Percentiles rank a stretch among this genome's conserved stretches.
These are phyloP conservation scores for Hypoxylon fragiforme DNA, from an alignment of 495 filamentous ascomycete species.

Conservation along the genomic window DNA sequence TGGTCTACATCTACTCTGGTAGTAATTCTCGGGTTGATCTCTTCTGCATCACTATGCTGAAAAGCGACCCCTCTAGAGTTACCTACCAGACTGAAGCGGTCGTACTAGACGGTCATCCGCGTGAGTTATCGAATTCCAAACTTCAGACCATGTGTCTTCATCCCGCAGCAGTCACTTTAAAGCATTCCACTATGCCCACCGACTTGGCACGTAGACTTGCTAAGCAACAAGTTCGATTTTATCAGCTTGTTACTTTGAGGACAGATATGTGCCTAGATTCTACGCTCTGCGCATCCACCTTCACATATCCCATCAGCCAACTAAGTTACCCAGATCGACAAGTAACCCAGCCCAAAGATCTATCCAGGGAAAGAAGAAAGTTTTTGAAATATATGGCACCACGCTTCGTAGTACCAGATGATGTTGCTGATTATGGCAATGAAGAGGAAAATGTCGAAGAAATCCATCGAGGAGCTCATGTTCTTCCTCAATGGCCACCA, in stretches of 20 bases:
- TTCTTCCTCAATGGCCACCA: constrained; percentile 2
- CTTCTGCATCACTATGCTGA: constrained; percentile 38
- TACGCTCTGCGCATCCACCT: constrained; percentile 22
- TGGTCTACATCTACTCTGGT: constrained; percentile 33
- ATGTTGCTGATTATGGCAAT: background rate
- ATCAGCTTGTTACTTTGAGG: constrained; percentile 24
- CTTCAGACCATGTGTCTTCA: constrained; percentile 24
- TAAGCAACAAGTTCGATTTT: constrained; percentile 24
- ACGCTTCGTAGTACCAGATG: constrained; percentile 26
- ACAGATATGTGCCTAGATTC: constrained; percentile 30
- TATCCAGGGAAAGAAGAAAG: constrained; percentile 8
- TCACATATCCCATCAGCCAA: constrained; percentile 2
- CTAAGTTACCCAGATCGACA: constrained; percentile 18
- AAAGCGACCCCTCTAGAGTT: constrained; percentile 26
- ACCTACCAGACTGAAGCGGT: constrained; percentile 26
- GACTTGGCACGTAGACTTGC: constrained; percentile 13
- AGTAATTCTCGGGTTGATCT: constrained; percentile 33
- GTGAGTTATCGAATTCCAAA: background rate
- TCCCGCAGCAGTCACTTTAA: constrained; percentile 21
- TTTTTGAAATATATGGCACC: constrained; percentile 6
- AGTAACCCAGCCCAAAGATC: constrained; percentile 2
- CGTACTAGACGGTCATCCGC: constrained; percentile 9
- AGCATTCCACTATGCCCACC: constrained; percentile 2
- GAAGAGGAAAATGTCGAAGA: background rate
- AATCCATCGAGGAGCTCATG: background rate